Base-by-base conservation (phyloP, 441 rosid genomes). In the Melianthus villosus region DNA sequence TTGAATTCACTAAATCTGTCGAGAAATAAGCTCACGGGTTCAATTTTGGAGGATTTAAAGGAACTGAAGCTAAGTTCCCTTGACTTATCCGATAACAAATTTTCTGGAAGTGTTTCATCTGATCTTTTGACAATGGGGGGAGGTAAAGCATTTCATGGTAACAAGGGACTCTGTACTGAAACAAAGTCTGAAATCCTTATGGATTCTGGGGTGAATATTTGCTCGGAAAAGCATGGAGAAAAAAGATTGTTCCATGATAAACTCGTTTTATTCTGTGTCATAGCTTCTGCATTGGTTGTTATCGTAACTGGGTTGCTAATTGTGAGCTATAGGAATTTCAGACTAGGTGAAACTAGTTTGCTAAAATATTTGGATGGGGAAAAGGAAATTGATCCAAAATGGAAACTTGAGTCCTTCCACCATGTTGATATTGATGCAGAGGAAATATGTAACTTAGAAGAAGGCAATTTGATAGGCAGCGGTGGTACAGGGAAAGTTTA, bases 401-500 rank as follows among this genome's bases (percentile, higher is more conserved):
- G 77, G 80, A 73, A 68, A 37, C 49, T 87, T 1, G 54, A 79
- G 4, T 71, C 72, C 23, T 82, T 82, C 35, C 73, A 82, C 51
- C 72, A 70, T 6, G 25, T 87, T 37, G 89, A 77, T 38, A 53
- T 87, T 16, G 91, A 82, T 9, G 73, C 73, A 9, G 78, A 75
- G n/a, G 91, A 87, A 22, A 68, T 87, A 13, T 58, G 77, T 16
- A 73, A 67, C 0, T 34, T 82, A 48, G 65, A 72, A 25, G 84
- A 78, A 48, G 68, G 51, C 4, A 69, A 72, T 16, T 50, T 87
- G 57, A 82, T 87, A 0, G 89, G 93, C 33, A 64, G 60, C 16
- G 97, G 97, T 1, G 77, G 91, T 4, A 77, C 89, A 0, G 94
- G 97, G 28, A 83, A 67, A 50, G 97, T 82, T 16, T 82, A 80